Evolutionary conservation across 1,139 yeast species (phyloP), one percentile per base, ranked within the genome.

Genomic region (Taphrina deformans): DNA sequence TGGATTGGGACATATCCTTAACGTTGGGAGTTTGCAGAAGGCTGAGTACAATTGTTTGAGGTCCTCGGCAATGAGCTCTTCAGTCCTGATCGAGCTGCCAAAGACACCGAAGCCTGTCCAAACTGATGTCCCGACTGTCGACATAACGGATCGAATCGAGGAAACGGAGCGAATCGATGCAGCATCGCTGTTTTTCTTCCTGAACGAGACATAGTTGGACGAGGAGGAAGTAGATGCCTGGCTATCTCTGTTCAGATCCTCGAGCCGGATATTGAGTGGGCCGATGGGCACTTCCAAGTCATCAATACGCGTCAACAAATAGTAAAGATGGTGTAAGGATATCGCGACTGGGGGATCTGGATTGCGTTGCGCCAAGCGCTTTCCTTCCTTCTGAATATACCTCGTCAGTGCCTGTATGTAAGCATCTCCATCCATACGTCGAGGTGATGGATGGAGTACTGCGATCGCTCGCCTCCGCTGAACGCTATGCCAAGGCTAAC

Each of bases 1-100:
- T 9, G 85, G 79, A 67, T 83, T 85, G 9, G 87, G 87, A 14
- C 85, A 81, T 62, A 85, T 73, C 35, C 86, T 77, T 63, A 85
- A 78, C 71, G 89, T 84, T 0, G 89, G 89, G 40, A 85, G 77
- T 69, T 85, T 85, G 9, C 88, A 83, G 73, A 85, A 85, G 9
- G 87, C 84, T n/a, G 86, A 82, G 71, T 84, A 83, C 45, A 85
- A 73, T 73, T 85, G 85, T 69, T 80, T 81, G 61, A 85, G 74
- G 71, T 85, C 88, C 31, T 61, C 65, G 12, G 52, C 56, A n/a
- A 52, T 29, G 14, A 23, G 59, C 24, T 51, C 52, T 33, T 53
- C 65, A 6, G 59, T 38, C 23, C 56, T 14, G 12, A 35, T 31
- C 9, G 55, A 24, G 21, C 50, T 27, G 12, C 63, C 63, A 38